A percentile compares a stretch with the other conserved stretches of the same genome.
phyloP scores from a whole-genome alignment of 139 green algal genomes.

The Chlamydomonas sphaeroides region DNA sequence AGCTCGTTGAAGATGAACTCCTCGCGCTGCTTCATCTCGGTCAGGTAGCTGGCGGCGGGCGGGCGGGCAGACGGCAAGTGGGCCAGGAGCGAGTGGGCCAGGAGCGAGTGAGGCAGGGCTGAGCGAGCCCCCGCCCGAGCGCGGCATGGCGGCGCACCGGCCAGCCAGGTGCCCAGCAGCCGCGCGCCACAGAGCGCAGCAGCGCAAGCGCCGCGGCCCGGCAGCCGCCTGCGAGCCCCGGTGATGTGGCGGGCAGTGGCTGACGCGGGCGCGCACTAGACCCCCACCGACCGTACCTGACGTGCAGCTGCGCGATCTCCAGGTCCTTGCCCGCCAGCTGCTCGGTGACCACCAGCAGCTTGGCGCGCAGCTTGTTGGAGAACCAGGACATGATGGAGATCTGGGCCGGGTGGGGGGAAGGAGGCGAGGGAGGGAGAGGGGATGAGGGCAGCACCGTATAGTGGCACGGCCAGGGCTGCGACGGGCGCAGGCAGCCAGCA shows the following conservation, averaged over 20 bases:
- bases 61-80: background rate
- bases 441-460: too few relatives aligned
- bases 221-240: too few relatives aligned
- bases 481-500: too few relatives aligned
- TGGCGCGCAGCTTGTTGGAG: slow-evolving; percentile 22
- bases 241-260: too few relatives aligned
- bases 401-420: slow-evolving; percentile 23
- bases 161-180: too few relatives aligned
- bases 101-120: background rate
- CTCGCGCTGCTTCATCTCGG: slow-evolving; percentile 32
- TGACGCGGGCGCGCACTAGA: too few relatives aligned
- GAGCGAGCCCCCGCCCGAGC: too few relatives aligned
- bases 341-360: slow-evolving; percentile 34
- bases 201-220: too few relatives aligned
- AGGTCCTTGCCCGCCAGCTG: slow-evolving; percentile 40
- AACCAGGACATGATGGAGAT: slow-evolving; percentile 48
- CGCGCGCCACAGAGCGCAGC: too few relatives aligned
- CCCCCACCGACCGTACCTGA: background rate
- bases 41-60: slow-evolving; percentile 1
- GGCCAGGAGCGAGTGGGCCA: too few relatives aligned
- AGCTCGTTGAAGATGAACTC: slow-evolving; percentile 22
- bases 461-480: too few relatives aligned
- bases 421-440: background rate
- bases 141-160: too few relatives aligned
- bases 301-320: slow-evolving; percentile 42